phyloP scores from a whole-genome alignment of 192 early-diverging fungal genomes.

The Phycomyces blakesleeanus region DNA sequence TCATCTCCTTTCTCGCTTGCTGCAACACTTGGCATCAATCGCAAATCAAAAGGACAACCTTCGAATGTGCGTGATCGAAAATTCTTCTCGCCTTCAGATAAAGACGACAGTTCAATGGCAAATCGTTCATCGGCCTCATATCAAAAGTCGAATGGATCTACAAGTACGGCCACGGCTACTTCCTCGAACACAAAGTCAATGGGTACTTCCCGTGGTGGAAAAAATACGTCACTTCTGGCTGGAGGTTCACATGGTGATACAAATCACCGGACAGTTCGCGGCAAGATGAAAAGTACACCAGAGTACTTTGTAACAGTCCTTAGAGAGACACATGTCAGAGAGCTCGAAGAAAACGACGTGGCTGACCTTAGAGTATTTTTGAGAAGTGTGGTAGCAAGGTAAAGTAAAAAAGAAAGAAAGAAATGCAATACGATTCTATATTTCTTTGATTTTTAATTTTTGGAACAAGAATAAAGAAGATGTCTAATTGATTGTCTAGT shows the following conservation, averaged over 20 bases:
- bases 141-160: no score
- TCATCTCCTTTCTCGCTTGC: slow-evolving; percentile 16
- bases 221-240: background rate
- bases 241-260: background rate
- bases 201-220: background rate
- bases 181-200: background rate
- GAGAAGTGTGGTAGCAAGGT: slow-evolving; percentile 26
- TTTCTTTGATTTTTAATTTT: slow-evolving; percentile 1
- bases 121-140: background rate
- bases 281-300: slow-evolving; percentile 15
- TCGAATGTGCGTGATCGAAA: background rate
- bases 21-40: slow-evolving; percentile 14
- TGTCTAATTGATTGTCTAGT: slow-evolving; percentile 14
- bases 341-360: slow-evolving; percentile 27
- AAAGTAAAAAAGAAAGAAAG: slow-evolving; percentile 6
- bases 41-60: background rate
- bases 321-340: slow-evolving; percentile 14
- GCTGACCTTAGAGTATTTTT: slow-evolving; percentile 28
- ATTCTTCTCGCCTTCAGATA: background rate
- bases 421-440: background rate
- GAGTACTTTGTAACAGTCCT: slow-evolving; percentile 24
- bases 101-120: background rate
- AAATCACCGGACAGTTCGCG: slow-evolving; percentile 4
- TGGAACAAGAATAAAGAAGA: background rate
- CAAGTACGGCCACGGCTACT: background rate